A percentile compares a stretch with the other conserved stretches of the same genome.
phyloP scores from a whole-genome alignment of 306 rosid species.

The Vachellia collinsii region DNA sequence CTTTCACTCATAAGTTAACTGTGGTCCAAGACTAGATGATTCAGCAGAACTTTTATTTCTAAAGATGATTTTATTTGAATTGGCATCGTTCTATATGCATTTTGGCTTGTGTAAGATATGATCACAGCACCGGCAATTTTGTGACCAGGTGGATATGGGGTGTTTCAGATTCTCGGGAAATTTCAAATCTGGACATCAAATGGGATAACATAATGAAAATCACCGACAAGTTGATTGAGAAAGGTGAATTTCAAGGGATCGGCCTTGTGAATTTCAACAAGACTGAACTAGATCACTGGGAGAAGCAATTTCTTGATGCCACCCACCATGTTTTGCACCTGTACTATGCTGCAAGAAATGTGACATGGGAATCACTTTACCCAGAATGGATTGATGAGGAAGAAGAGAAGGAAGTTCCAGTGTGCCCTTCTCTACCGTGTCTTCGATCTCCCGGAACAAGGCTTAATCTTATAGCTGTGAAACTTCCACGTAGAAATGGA shows the following conservation, averaged over 20 bases:
- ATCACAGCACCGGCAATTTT: conserved; percentile 36
- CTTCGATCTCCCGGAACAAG: conserved; percentile 58
- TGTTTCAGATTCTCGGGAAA: conserved; percentile 64
- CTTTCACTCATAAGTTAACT: background rate
- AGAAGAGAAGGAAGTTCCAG: conserved; percentile 77
- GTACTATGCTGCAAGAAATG: conserved; percentile 58
- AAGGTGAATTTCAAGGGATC: conserved; percentile 64
- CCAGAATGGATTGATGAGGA: conserved; percentile 99
- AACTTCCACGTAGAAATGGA: conserved; percentile 75
- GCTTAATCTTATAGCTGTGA: conserved; percentile 71
- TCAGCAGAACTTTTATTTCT: background rate
- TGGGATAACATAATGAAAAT: conserved; percentile 64
- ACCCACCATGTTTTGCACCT: conserved; percentile 53
- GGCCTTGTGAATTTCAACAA: conserved; percentile 78
- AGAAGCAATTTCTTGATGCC: conserved; percentile 62
- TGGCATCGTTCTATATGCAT: background rate
- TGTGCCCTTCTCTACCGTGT: conserved; percentile 80
- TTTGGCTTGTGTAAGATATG: background rate
- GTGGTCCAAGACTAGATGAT: background rate
- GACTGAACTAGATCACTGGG: conserved; percentile 61
- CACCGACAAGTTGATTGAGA: conserved; percentile 42
- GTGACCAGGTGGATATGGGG: conserved; percentile 90
- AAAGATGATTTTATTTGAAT: background rate
- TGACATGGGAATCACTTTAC: conserved; percentile 85
- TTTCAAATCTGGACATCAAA: conserved; percentile 46